Base-by-base conservation (phyloP, 139 green algal species). In the Picochlorum costavermella region DNA sequence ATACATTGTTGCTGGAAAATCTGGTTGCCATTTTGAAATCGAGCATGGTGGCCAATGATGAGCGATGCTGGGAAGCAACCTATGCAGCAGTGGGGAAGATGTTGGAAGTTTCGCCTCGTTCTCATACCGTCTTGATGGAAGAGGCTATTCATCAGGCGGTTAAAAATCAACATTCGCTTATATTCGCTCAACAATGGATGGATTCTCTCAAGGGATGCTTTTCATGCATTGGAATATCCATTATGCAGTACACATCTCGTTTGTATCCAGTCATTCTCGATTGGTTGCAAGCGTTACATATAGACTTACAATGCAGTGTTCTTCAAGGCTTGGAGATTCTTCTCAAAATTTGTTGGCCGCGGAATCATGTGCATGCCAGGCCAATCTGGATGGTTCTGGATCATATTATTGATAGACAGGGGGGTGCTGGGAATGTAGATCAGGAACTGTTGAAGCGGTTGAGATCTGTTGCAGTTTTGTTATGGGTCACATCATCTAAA, bases 221-320 rank as follows among this genome's bases (percentile, higher is more conserved):
- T 51, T 12, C 6, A 61, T 17, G 51, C 20, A 23, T 50, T 46
- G 16, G 14, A 16, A 49, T 29, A 9, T n/a, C 63, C 67, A 14
- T 50, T 10, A 43, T 53, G n/a, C 12, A 28, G 13, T 64, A 56
- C 20, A 51, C 53, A 8, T 45, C 29, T 45, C 23, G 9, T 72
- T 3, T 63, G 30, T 59, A 64, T 16, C 63, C 61, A n/a, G 12
- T 53, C 8, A 1, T 53, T 53, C 46, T 53, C 1, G 46, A 53
- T 9, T 53, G 46, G 46, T 26, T 53, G 3, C 46, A 53, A 26
- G 16, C 46, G 3, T 53, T 23, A 26, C 17, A 20, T 28, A 14
- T 20, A 26, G 0, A 23, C 3, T 9, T 53, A 28, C 17, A 53
- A 53, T 20, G 14, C 46, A 53, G 6, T 10, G 46, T 53, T 9